A percentile compares a stretch with the other conserved stretches of the same genome.
Conservation (phyloP, 768 basidiomycete genomes). For the Amanita brunnescens region DNA sequence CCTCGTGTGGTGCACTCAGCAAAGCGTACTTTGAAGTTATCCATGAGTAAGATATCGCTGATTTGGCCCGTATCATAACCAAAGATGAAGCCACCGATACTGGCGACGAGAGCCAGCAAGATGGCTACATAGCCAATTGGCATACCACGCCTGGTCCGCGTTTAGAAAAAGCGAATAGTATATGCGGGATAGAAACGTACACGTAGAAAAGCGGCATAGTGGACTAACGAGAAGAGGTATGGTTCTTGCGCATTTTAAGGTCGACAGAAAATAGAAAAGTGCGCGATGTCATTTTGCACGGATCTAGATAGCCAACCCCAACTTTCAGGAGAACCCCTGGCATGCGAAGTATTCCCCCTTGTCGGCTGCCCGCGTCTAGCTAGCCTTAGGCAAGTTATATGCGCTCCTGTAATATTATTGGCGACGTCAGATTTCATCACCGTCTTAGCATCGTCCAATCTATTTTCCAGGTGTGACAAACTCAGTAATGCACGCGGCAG, state of each 20-base stretch:
- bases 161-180: not conserved
- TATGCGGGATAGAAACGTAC: not conserved
- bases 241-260: not conserved
- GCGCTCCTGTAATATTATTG: too few relatives aligned
- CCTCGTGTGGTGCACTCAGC: constrained; percentile 36
- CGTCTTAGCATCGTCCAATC: too few relatives aligned
- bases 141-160: constrained; percentile 37
- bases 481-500: too few relatives aligned
- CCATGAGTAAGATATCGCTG: constrained; percentile 66
- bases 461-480: too few relatives aligned
- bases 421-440: too few relatives aligned
- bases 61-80: constrained; percentile 75
- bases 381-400: too few relatives aligned
- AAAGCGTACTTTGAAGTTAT: constrained; percentile 59
- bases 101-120: constrained; percentile 57
- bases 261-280: not conserved
- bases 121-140: constrained; percentile 58
- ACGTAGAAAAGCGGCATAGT: not conserved
- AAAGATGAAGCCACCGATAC: constrained; percentile 65
- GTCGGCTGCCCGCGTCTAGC: too few relatives aligned
- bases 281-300: too few relatives aligned
- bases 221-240: not conserved
- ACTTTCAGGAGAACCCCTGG: not conserved
- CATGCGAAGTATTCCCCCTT: not conserved
- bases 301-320: not conserved